Base-by-base conservation (phyloP, 441 rosid species). In the Pelargonium fulgidum region DNA sequence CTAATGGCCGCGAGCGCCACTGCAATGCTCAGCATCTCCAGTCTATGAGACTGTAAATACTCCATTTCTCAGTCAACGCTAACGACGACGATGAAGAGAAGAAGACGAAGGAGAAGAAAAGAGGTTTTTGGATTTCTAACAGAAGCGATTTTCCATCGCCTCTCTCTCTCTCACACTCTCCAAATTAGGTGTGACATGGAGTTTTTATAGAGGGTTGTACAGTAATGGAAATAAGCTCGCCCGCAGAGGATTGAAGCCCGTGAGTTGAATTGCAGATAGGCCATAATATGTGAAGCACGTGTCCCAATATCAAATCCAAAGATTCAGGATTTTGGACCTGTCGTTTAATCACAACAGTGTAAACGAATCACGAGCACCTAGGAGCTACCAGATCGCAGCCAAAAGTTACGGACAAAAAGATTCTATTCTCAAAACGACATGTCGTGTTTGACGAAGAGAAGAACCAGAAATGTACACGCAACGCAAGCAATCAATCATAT, bases 1-100 rank as follows among this genome's bases (percentile, higher is more conserved):
- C 90, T 85, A 50, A 85, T 61, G 77, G 89, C 86, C n/a, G 81
- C 75, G 24, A 83, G 68, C 39, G 92, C 89, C n/a, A 85, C 80
- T 61, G 85, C 85, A 9, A 87, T 68, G 79, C 81, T 80, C 42
- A 85, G 58, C 80, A 82, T 78, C 78, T 75, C 84, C 68, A 70
- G 75, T 59, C 78, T 66, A 67, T 80, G 91, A 26, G 85, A 74
- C 58, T 75, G 83, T 10, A 75, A 59, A 42, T n/a, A 12, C 17
- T 81, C 84, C 88, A 81, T 84, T 39, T 68, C 45, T 19, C 26
- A 39, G 42, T 39, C 42, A 39, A 39, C 42, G 42, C 8, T 39
- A 39, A 17, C 61, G 61, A 54, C 4, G 22, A 14, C 19, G 22
- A 20, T 1, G 22, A 17, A 17, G 8, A n/a, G 58, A 50, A 16